Evolutionary conservation across 1,284 basidiomycete species (phyloP), one percentile per base, ranked within the genome.

Genomic region (Coniferiporia weirii): DNA sequence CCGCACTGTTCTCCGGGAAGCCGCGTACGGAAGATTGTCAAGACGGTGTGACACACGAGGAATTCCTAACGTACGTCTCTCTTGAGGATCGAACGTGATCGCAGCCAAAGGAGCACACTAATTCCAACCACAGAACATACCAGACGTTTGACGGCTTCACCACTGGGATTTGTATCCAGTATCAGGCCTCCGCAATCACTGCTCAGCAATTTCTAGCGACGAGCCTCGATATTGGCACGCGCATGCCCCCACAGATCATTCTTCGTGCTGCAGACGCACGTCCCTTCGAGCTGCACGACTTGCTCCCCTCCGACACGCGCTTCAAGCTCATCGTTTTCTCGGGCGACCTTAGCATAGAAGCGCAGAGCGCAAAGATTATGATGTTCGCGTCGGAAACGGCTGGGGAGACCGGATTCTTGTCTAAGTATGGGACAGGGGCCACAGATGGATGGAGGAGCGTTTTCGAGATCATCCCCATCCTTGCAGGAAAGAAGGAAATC

Each of bases 1-100:
- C 88, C 1, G 76, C 80, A 10, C 72, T 93, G 20, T 92, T 93
- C 71, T 91, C 88, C 15, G 85, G 83, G 48, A 91, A 90, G 71
- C 85, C 89, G 6, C 76, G 77, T 35, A 83, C 81, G 10, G 74
- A 77, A 40, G 74, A 79, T 0, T 75, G 80, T 65, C 68, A 77
- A 43, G 80, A 83, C 47, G 89, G 87, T 22, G 80, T 91, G 17
- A 79, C 83, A 1, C 86, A 87, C 66, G 80, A 82, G 52, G 76
- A 86, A 58, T 86, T 91, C 68, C 69, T 86, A 32, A 71, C 72
- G 84, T 87, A 58, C 48, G 76, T 70, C n/a, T 46, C 17, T n/a
- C 27, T 27, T 27, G 27, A 27, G 47, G 50, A 15, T 40, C n/a
- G 17, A 27, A 27, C 27, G 27, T 27, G 5, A 5, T 27, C 27